Evolutionary conservation across 1,284 basidiomycete species (phyloP).

Genomic region (Ganoderma resinaceum): DNA sequence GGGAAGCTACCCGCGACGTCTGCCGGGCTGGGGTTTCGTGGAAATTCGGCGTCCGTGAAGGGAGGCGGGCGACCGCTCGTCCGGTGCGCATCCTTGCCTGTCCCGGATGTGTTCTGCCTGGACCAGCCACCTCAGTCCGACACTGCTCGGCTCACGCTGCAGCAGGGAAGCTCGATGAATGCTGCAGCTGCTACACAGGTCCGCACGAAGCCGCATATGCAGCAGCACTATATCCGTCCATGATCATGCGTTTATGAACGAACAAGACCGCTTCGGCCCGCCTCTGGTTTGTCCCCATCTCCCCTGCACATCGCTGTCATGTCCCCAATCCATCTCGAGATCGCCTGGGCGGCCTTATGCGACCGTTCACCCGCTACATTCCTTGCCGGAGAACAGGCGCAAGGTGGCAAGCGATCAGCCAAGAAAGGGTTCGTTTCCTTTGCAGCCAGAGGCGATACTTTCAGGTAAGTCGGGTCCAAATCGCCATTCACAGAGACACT

Average conservation of each 20-base stretch:
- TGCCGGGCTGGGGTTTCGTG: background rate
- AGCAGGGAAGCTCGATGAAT: background rate
- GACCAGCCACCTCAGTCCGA: background rate
- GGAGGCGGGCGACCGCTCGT: background rate
- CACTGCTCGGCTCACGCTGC: background rate
- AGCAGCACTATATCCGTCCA: background rate
- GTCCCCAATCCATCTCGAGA: background rate
- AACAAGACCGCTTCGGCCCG: background rate
- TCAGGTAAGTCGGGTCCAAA: background rate
- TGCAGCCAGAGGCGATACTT: background rate
- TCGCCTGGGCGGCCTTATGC: background rate
- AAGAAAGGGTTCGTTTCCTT: background rate
- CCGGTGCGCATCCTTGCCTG: background rate
- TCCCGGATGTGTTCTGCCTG: background rate
- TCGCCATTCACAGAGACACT: background rate
- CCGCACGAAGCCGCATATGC: background rate
- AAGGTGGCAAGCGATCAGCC: background rate
- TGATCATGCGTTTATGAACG: background rate
- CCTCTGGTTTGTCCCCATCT: background rate
- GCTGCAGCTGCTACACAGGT: background rate
- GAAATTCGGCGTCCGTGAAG: background rate
- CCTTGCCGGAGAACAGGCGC: background rate
- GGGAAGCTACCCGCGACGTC: background rate
- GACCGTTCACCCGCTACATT: background rate
- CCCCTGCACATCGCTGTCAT: background rate